These are phyloP conservation scores for Sugiyamaella chiloensis DNA, from an alignment of 805 yeast genomes.

Conservation along the genomic window DNA sequence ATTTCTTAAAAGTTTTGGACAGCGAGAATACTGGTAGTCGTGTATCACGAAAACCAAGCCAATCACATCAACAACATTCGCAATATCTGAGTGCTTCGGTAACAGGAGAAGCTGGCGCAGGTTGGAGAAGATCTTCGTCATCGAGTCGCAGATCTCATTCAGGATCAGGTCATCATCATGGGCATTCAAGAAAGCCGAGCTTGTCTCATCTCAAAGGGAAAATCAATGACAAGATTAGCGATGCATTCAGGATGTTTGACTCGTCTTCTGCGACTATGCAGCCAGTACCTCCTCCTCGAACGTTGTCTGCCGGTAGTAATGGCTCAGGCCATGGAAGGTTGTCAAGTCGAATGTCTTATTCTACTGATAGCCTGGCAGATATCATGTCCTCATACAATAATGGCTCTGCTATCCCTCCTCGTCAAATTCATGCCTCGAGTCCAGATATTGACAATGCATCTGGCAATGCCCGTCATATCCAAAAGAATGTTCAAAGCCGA, in stretches of 20 bases:
- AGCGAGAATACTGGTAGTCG: slow-evolving; percentile 21
- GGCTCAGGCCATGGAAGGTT: neutral
- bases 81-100: slow-evolving; percentile 5
- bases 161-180: too few species aligned
- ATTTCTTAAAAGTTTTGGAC: slow-evolving; percentile 34
- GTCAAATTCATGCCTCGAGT: neutral
- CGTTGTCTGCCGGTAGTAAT: slow-evolving; percentile 12
- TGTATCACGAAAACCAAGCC: slow-evolving; percentile 14
- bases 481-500: slow-evolving; percentile 32
- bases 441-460: neutral
- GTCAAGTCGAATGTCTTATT: slow-evolving; percentile 14
- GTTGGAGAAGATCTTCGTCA: slow-evolving; percentile 1
- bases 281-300: slow-evolving; percentile 14
- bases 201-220: slow-evolving; percentile 21
- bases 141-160: slow-evolving; percentile 8
- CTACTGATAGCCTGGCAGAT: slow-evolving; percentile 14
- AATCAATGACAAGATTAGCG: slow-evolving; percentile 20
- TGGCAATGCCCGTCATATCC: neutral
- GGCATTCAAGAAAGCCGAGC: slow-evolving; percentile 23
- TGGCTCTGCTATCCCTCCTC: neutral
- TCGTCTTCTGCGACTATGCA: neutral
- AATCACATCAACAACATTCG: slow-evolving; percentile 1
- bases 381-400: neutral
- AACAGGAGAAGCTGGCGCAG: slow-evolving; percentile 4
- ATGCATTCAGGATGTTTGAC: slow-evolving; percentile 19